These are phyloP conservation scores for Chaetomium sp. DNA, from an alignment of 2,329 filamentous ascomycete species.

Conservation along the genomic window DNA sequence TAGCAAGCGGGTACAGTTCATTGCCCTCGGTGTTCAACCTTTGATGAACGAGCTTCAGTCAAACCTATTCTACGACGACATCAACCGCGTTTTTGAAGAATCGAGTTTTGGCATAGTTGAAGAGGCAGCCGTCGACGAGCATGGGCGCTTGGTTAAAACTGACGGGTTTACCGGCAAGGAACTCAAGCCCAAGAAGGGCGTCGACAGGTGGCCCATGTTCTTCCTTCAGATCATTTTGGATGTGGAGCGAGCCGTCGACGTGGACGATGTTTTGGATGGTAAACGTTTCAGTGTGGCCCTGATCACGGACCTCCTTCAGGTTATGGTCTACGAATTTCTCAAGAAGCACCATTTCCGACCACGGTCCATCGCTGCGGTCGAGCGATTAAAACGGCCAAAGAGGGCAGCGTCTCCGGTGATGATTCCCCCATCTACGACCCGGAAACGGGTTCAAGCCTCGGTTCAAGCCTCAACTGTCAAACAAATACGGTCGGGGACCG, in stretches of 20 bases:
- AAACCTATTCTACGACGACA: constrained; percentile 65
- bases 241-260: background rate
- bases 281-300: constrained; percentile 44
- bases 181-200: constrained; percentile 52
- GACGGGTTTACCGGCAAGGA: constrained; percentile 46
- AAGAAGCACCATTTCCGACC: constrained; percentile 64
- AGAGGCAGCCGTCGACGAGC: constrained; percentile 35
- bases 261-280: constrained; percentile 39
- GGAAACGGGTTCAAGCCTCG: too few species aligned
- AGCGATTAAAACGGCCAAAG: constrained; percentile 8
- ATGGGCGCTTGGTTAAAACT: constrained; percentile 33
- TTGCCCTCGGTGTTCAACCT: constrained; percentile 69
- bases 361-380: constrained; percentile 26
- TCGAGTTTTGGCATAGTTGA: constrained; percentile 69
- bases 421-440: too few species aligned
- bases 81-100: constrained; percentile 69
- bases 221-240: constrained; percentile 58
- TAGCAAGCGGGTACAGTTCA: constrained; percentile 69
- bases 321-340: constrained; percentile 68
- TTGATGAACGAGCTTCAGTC: constrained; percentile 48
- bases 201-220: constrained; percentile 88
- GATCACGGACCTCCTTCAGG: constrained; percentile 59
- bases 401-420: background rate
- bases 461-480: too few species aligned
- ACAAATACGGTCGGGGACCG: too few species aligned